These are phyloP conservation scores for Phytophthora pini DNA, from an alignment of 352 stramenopile genomes.

Conservation along the genomic window DNA sequence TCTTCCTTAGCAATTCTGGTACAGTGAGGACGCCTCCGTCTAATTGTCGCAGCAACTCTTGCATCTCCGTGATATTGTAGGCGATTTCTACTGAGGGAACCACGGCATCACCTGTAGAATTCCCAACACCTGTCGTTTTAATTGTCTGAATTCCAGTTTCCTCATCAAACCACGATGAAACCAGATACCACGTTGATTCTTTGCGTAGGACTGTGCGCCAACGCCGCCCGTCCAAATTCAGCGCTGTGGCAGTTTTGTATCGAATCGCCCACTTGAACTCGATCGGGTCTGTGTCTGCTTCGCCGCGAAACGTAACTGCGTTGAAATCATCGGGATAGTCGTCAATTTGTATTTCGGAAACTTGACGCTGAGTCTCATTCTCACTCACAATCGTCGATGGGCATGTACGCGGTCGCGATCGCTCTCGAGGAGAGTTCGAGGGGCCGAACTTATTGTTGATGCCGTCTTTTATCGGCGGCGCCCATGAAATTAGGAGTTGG, in stretches of 20 bases:
- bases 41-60: slow-evolving; percentile 35
- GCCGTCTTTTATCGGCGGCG: slow-evolving; percentile 8
- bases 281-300: slow-evolving; percentile 19
- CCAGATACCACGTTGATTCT: slow-evolving; percentile 13
- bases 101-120: neutral
- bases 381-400: slow-evolving; percentile 56
- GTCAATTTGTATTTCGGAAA: slow-evolving; percentile 8
- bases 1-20: slow-evolving; percentile 14
- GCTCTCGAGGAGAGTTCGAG: slow-evolving; percentile 19
- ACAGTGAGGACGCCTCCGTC: slow-evolving; percentile 25
- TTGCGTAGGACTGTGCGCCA: slow-evolving; percentile 29
- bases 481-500: slow-evolving; percentile 29
- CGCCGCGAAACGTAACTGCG: slow-evolving; percentile 4
- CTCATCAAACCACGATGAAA: slow-evolving; percentile 38
- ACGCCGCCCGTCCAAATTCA: slow-evolving; percentile 24
- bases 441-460: neutral
- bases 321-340: slow-evolving; percentile 29
- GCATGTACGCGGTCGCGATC: slow-evolving; percentile 51
- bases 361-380: slow-evolving; percentile 24
- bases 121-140: slow-evolving; percentile 12
- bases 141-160: slow-evolving; percentile 28
- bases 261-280: slow-evolving; percentile 24
- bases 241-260: slow-evolving; percentile 12
- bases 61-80: slow-evolving; percentile 21
- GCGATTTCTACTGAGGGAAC: slow-evolving; percentile 14